Percentiles rank a stretch among this genome's conserved stretches.
Conservation (phyloP, 768 basidiomycete species). For the Mycena latifolia region DNA sequence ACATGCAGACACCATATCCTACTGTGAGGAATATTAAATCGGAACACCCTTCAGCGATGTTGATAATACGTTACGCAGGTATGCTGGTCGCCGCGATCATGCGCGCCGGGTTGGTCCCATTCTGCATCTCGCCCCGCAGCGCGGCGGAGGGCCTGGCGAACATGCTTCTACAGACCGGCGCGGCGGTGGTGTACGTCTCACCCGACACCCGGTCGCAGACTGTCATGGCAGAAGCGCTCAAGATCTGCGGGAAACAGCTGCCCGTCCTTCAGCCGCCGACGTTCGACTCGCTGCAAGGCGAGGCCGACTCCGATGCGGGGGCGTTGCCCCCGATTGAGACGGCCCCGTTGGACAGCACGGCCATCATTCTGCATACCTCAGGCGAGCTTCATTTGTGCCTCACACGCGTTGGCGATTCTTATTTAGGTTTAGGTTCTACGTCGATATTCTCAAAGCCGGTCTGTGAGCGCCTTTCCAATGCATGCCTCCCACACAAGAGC, state of each 20-base stretch:
- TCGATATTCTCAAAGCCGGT: slow-evolving; percentile 24
- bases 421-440: slow-evolving; percentile 17
- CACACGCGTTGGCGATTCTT: background rate
- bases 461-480: slow-evolving; percentile 2
- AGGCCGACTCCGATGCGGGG: background rate
- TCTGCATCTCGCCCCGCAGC: slow-evolving; percentile 52
- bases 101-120: slow-evolving; percentile 38
- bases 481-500: background rate
- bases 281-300: slow-evolving; percentile 12
- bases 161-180: slow-evolving; percentile 36
- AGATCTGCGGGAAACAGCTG: background rate
- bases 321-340: background rate
- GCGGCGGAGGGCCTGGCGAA: slow-evolving; percentile 46
- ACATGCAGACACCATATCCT: slow-evolving; percentile 18
- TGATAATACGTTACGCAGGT: background rate
- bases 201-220: background rate
- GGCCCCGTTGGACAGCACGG: background rate
- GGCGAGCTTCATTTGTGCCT: background rate
- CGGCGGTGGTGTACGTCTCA: slow-evolving; percentile 21
- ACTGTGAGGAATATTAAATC: too few species aligned
- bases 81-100: slow-evolving; percentile 31
- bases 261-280: slow-evolving; percentile 14
- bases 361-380: slow-evolving; percentile 16
- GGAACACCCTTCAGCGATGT: background rate
- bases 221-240: slow-evolving; percentile 1